Conservation (phyloP, 2,329 filamentous ascomycete genomes). For the Colletotrichum plurivorum region DNA sequence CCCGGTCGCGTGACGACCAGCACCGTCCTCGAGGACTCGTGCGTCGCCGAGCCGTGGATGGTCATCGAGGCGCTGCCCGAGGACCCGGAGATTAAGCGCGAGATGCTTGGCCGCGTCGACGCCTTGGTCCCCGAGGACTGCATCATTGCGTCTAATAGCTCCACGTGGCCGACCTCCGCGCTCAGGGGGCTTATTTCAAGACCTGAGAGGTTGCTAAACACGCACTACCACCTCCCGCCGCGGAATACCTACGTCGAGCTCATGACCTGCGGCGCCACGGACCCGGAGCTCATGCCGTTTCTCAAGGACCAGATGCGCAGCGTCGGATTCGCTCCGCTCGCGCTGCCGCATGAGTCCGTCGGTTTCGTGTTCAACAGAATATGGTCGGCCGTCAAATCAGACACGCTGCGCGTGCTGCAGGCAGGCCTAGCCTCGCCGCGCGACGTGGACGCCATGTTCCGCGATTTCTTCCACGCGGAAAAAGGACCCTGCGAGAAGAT, state of each 20-base stretch:
- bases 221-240: constrained; percentile 53
- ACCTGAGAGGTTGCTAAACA: constrained; percentile 49
- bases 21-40: constrained; percentile 43
- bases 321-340: constrained; percentile 47
- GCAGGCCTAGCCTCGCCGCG: constrained; percentile 49
- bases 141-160: constrained; percentile 50
- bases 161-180: constrained; percentile 47
- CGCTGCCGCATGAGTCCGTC: constrained; percentile 47
- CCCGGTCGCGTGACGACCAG: constrained; percentile 47
- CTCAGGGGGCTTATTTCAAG: constrained; percentile 43
- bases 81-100: constrained; percentile 48
- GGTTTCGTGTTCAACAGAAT: constrained; percentile 54
- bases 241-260: constrained; percentile 50
- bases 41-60: constrained; percentile 45
- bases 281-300: constrained; percentile 47
- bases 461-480: constrained; percentile 48
- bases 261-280: constrained; percentile 51
- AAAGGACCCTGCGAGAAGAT: constrained; percentile 50
- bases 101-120: constrained; percentile 48
- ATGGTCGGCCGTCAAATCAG: constrained; percentile 53
- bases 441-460: constrained; percentile 51
- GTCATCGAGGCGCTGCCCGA: constrained; percentile 52
- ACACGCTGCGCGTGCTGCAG: constrained; percentile 48
- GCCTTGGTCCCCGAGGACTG: constrained; percentile 45
- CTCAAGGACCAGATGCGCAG: constrained; percentile 46